Percentiles rank a stretch among this genome's conserved stretches.
Evolutionary conservation across 148 eudicot species (phyloP).

Genomic region (Amaranthus cruentus): DNA sequence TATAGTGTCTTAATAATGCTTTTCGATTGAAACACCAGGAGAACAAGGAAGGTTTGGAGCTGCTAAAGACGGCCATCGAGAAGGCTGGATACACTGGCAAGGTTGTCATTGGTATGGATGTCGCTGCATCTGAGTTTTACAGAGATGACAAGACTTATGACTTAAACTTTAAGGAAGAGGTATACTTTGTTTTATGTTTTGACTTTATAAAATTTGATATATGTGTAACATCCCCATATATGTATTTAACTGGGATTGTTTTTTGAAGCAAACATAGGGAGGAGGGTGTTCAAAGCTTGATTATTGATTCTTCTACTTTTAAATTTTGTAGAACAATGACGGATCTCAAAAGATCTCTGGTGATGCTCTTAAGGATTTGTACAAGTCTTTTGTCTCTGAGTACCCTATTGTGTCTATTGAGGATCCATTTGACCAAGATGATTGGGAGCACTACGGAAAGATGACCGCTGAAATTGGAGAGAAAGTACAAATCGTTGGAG

Average conservation of each 20-base stretch:
- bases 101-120: slow-evolving; percentile 98
- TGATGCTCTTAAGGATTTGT: slow-evolving; percentile 79
- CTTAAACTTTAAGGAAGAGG: slow-evolving; percentile 98
- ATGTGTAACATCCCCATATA: not conserved
- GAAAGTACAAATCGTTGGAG: slow-evolving; percentile 89
- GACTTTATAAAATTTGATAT: not conserved
- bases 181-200: slow-evolving; percentile 19
- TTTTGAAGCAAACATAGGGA: too few relatives aligned
- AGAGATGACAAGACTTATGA: slow-evolving; percentile 81
- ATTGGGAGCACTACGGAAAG: slow-evolving; percentile 86
- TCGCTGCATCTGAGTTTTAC: slow-evolving; percentile 97
- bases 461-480: slow-evolving; percentile 72
- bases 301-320: not conserved
- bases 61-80: slow-evolving; percentile 89
- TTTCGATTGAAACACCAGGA: slow-evolving; percentile 46
- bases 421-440: slow-evolving; percentile 98
- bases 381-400: slow-evolving; percentile 79
- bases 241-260: not conserved
- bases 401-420: slow-evolving; percentile 95
- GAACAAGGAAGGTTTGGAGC: slow-evolving; percentile 98
- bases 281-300: not conserved
- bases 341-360: slow-evolving; percentile 87
- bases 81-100: slow-evolving; percentile 95
- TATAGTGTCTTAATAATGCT: slow-evolving; percentile 6
- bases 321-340: slow-evolving; percentile 61